Evolutionary conservation across 2,329 filamentous ascomycete genomes (phyloP).

Genomic region (Scedosporium boydii): DNA sequence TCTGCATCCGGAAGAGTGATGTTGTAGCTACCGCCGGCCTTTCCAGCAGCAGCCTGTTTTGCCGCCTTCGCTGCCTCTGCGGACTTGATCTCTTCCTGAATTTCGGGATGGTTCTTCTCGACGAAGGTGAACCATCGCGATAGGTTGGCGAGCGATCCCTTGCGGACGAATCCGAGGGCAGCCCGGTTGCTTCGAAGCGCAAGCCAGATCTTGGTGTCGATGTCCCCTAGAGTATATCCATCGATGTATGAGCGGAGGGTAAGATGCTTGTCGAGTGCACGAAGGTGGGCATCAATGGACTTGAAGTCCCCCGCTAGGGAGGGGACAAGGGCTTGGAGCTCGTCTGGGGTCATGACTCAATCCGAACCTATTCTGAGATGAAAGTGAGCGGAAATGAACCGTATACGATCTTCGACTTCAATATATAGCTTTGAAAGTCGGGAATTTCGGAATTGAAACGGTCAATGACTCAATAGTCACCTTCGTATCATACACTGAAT

Average conservation of each 20-base stretch:
- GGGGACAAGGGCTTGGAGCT: conserved; percentile 41
- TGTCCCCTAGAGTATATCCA: conserved; percentile 66
- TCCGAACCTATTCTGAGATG: background rate
- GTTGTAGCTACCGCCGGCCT: conserved; percentile 80
- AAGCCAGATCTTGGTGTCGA: conserved; percentile 76
- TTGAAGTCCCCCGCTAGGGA: conserved; percentile 65
- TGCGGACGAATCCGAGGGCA: conserved; percentile 71
- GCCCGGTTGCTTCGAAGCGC: conserved; percentile 76
- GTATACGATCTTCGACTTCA: background rate
- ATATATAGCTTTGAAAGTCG: background rate
- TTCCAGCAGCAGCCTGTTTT: conserved; percentile 59
- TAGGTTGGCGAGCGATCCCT: conserved; percentile 66
- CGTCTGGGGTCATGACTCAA: conserved; percentile 41
- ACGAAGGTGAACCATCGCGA: conserved; percentile 82
- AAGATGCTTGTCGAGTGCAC: conserved; percentile 77
- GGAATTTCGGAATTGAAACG: background rate
- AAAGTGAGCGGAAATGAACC: background rate
- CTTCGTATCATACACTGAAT: background rate
- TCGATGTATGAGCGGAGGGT: conserved; percentile 78
- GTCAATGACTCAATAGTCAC: background rate
- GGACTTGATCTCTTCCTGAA: conserved; percentile 59
- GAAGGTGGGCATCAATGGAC: conserved; percentile 63
- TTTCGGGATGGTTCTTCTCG: conserved; percentile 71
- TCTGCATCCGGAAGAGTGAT: conserved; percentile 77
- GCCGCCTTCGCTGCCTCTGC: conserved; percentile 59